Base-by-base conservation (phyloP, 176 grass and related monocot genomes). In the Poa annua region DNA sequence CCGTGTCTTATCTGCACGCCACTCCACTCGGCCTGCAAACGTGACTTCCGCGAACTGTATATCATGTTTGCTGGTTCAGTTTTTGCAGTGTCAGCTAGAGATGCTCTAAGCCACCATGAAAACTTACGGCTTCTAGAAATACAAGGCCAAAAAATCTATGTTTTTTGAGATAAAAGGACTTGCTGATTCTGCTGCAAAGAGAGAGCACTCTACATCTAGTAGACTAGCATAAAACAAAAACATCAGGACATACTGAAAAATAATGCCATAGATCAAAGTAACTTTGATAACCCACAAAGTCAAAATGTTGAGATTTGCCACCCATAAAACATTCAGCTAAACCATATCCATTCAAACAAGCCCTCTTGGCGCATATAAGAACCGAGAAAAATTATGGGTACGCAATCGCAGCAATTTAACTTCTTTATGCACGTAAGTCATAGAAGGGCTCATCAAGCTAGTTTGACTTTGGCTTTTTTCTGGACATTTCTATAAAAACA, bases 141-240 rank as follows among this genome's bases (percentile, higher is more conserved):
- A 10, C 20, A 56, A 22, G 39, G n/a, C 67, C 10, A 70, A 14
- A 13, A 22, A 78, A 3, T 1, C 55, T 61, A 61, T 1, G 38
- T 62, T 61, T 78, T 39, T 24, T 44, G 8, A 61, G 4, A 71
- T 38, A 42, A 15, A 80, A 35, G 13, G 34, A 71, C 21, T 70
- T 71, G 3, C 16, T 47, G 11, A 47, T 79, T 63, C 29, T 45
- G 26, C 35, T 20, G 24, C 48, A 56, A 54, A 81, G 3, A 54
- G 63, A 39, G 24, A 53, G 51, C 48, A 49, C 45, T 65, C 33
- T 41, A 62, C 76, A 42, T 70, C 49, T 70, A 54, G 49, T 22
- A 71, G 39, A 71, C 67, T 71, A 72, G 69, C 9, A 55, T 41
- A 60, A 76, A 76, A 84, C 24, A 54, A 54, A 9, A 76, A 26